A percentile compares a stretch with the other conserved stretches of the same genome.
These are phyloP conservation scores for Aspergillus funiculosus DNA, from an alignment of 495 filamentous ascomycete genomes.

Conservation along the genomic window DNA sequence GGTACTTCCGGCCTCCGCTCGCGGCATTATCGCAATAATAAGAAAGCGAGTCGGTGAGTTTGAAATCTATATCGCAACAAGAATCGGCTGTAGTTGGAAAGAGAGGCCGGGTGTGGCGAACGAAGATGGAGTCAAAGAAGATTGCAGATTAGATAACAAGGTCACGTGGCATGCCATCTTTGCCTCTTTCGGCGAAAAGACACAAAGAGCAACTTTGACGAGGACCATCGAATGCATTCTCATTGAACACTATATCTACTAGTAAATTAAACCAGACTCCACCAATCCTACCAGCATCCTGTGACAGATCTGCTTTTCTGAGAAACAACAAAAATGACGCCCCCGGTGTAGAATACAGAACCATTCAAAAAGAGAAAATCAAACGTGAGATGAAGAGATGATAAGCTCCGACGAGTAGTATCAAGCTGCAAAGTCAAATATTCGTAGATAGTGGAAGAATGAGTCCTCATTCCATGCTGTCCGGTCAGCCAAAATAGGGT, in stretches of 20 bases:
- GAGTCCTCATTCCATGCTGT: neutral
- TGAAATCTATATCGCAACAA: neutral
- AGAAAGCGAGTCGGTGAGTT: neutral
- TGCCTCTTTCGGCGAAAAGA: too few species aligned
- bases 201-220: too few species aligned
- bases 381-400: neutral
- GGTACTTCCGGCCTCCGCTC: slow-evolving; percentile 81
- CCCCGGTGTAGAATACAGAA: slow-evolving; percentile 25
- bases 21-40: slow-evolving; percentile 62
- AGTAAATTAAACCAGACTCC: slow-evolving; percentile 23
- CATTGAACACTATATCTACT: slow-evolving; percentile 12
- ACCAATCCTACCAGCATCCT: slow-evolving; percentile 22
- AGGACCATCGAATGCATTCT: neutral
- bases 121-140: neutral
- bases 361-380: slow-evolving; percentile 15
- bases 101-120: neutral
- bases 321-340: slow-evolving; percentile 10
- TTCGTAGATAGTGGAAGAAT: neutral
- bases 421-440: slow-evolving; percentile 5
- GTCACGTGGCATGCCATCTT: slow-evolving; percentile 4
- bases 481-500: slow-evolving; percentile 3
- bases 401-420: neutral
- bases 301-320: slow-evolving; percentile 20
- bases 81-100: too few species aligned
- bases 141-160: neutral